Conservation (phyloP, 2,329 filamentous ascomycete species). For the Ceratocystis eucalypticola region DNA sequence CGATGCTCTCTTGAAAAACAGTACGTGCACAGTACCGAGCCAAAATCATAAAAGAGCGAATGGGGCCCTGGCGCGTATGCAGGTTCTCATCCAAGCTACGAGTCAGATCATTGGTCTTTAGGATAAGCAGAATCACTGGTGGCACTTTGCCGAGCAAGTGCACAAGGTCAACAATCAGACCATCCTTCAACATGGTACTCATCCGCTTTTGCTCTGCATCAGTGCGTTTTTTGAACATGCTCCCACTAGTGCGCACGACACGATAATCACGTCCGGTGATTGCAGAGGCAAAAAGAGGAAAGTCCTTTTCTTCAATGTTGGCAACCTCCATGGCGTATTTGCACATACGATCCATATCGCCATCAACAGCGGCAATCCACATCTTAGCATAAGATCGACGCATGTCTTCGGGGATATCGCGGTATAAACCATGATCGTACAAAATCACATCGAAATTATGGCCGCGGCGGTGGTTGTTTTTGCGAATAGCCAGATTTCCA, state of each 20-base stretch:
- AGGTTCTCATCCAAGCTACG: slow-evolving; percentile 84
- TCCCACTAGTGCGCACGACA: slow-evolving; percentile 45
- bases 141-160: slow-evolving; percentile 80
- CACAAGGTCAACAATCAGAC: slow-evolving; percentile 76
- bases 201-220: slow-evolving; percentile 76
- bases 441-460: slow-evolving; percentile 89
- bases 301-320: slow-evolving; percentile 75
- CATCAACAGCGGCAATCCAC: slow-evolving; percentile 90
- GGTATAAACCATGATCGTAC: slow-evolving; percentile 94
- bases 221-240: slow-evolving; percentile 47
- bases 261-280: slow-evolving; percentile 89
- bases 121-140: slow-evolving; percentile 79
- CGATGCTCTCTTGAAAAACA: slow-evolving; percentile 51
- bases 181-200: slow-evolving; percentile 69
- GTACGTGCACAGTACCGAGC: slow-evolving; percentile 54
- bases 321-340: slow-evolving; percentile 81
- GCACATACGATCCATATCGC: slow-evolving; percentile 74
- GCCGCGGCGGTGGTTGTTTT: slow-evolving; percentile 46
- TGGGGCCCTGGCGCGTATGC: slow-evolving; percentile 55
- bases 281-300: slow-evolving; percentile 86
- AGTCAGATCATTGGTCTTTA: slow-evolving; percentile 96
- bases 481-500: slow-evolving; percentile 84
- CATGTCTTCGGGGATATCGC: slow-evolving; percentile 68
- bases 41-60: slow-evolving; percentile 53
- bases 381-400: slow-evolving; percentile 87